Conservation (phyloP, 495 filamentous ascomycete genomes). For the Halenospora varia region DNA sequence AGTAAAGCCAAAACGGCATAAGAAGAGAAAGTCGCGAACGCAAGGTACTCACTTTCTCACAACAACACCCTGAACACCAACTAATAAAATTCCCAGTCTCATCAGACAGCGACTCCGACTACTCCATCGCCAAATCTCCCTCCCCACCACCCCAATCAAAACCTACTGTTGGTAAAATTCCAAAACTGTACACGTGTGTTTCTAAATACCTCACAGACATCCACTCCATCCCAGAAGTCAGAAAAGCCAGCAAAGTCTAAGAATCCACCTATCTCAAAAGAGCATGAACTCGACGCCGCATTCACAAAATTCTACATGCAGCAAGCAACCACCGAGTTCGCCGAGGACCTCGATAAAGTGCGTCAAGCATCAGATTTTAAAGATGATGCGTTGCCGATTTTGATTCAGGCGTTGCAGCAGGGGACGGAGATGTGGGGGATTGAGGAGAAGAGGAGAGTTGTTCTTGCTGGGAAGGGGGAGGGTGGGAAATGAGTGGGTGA, state of each 20-base stretch:
- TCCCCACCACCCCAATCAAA: neutral
- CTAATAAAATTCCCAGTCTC: conserved; percentile 5
- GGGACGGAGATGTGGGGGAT: conserved; percentile 45
- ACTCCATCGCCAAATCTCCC: conserved; percentile 2
- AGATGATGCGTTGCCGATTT: conserved; percentile 53
- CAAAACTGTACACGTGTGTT: neutral
- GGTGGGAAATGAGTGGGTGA: neutral
- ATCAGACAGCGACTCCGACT: conserved; percentile 21
- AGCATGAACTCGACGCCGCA: conserved; percentile 20
- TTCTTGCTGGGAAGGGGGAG: conserved; percentile 17
- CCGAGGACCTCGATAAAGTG: conserved; percentile 65
- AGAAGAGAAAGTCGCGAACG: conserved; percentile 25
- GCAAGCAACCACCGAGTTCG: conserved; percentile 60
- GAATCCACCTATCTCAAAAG: neutral
- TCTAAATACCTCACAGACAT: neutral
- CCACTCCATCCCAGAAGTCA: neutral
- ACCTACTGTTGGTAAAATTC: neutral
- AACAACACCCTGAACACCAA: neutral
- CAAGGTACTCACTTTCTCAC: conserved; percentile 19
- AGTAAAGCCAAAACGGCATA: conserved; percentile 21
- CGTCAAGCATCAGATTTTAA: conserved; percentile 65
- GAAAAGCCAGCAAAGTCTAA: neutral
- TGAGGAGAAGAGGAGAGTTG: conserved; percentile 23
- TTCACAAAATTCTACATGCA: conserved; percentile 65
- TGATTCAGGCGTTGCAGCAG: conserved; percentile 63